A percentile compares a stretch with the other conserved stretches of the same genome.
Evolutionary conservation across 1,139 yeast species (phyloP).

Genomic region (Torulaspora pretoriensis): DNA sequence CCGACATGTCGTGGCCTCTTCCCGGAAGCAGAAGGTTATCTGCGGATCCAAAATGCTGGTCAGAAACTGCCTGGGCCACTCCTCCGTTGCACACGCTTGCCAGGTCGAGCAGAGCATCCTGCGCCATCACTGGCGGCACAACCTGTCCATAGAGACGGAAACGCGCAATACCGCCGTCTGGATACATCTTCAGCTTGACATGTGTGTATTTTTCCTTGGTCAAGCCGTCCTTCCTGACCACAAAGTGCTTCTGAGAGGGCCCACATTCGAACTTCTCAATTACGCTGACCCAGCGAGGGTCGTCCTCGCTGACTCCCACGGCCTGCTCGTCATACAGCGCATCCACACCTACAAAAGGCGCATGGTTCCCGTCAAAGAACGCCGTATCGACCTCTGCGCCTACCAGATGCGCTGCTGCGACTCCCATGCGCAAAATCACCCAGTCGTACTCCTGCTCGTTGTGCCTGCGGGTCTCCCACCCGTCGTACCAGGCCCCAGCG

Average conservation of each 20-base stretch:
- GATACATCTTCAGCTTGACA: conserved; percentile 82
- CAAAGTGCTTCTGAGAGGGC: conserved; percentile 81
- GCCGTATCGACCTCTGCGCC: conserved; percentile 93
- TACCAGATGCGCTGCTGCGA: conserved; percentile 68
- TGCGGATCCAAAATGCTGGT: conserved; percentile 90
- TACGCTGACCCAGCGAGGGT: conserved; percentile 62
- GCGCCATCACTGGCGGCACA: conserved; percentile 45
- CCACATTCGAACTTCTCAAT: conserved; percentile 76
- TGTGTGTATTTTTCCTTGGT: conserved; percentile 69
- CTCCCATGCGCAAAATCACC: conserved; percentile 81
- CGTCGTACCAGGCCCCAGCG: conserved; percentile 96
- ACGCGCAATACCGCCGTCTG: conserved; percentile 96
- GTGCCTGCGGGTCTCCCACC: conserved; percentile 97
- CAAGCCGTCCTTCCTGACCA: conserved; percentile 49
- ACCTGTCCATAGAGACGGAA: conserved; percentile 85
- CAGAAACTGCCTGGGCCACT: conserved; percentile 74
- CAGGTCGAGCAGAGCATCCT: conserved; percentile 47
- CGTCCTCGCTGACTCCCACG: conserved; percentile 30
- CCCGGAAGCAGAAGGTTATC: conserved; percentile 88
- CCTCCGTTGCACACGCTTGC: conserved; percentile 89
- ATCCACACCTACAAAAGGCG: conserved; percentile 84
- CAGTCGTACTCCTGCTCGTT: conserved; percentile 79
- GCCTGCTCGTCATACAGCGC: conserved; percentile 45
- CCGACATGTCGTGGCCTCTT: conserved; percentile 92
- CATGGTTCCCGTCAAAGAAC: conserved; percentile 90